Base-by-base conservation (phyloP, 768 basidiomycete genomes). In the Podaxis carcinomalis region DNA sequence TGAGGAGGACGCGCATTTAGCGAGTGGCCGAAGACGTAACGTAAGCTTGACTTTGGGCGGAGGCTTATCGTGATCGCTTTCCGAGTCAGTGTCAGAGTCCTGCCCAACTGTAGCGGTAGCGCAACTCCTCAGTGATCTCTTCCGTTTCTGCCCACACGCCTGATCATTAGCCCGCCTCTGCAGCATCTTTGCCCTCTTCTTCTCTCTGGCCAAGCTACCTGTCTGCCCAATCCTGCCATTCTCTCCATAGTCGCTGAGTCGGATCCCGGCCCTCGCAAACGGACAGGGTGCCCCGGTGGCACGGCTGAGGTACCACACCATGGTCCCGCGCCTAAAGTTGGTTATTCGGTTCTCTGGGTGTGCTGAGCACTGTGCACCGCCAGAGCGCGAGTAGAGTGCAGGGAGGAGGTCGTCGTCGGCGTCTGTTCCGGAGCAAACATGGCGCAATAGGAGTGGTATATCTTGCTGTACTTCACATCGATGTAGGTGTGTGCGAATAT, bases 261-360 rank as follows among this genome's bases (percentile, higher is more conserved):
- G 79, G 53, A 92, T 87, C n/a, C 89, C 88, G 1, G 82, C 86
- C 61, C 84, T 79, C 4, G 86, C 75, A 69, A 92, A 92, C 4
- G 90, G 90, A 72, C 90, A 92, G 0, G 86, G 84, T 5, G 85
- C 81, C 53, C 90, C 90, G 7, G 89, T 84, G 16, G 87, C 88
- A 65, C 84, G 82, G 69, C 85, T 86, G 61, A 92, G 79, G 71
- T 91, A 92, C 89, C 89, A 92, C 14, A 92, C 89, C 68, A 84
- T 83, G 47, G 90, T 92, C 32, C 90, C 90, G 37, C 86, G 81
- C 59, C 90, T 80, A 68, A 90, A 92, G 71, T 89, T 90, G 19
- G 90, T 91, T 40, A 79, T 64, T 36, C 87, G 78, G 57, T 74
- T 77, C 39, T 79, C 77, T 16, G 70, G 69, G 49, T 67, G 69